These are phyloP conservation scores for Calocybe gangraenosa DNA, from an alignment of 768 basidiomycete genomes.

Conservation along the genomic window DNA sequence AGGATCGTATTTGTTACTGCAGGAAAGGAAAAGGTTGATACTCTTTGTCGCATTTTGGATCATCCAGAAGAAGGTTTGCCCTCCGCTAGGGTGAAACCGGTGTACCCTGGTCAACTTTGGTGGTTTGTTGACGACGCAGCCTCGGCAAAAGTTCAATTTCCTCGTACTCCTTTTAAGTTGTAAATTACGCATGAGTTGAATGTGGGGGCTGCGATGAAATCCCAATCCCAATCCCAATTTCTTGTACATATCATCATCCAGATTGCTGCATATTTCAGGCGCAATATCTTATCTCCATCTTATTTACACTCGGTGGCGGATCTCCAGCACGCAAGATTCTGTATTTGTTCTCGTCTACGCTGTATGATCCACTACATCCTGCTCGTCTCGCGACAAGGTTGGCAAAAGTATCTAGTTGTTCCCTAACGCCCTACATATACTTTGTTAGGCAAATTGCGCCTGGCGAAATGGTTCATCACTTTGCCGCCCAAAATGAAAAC, in stretches of 20 bases:
- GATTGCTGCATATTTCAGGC: no score
- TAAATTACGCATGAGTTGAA: constrained; percentile 17
- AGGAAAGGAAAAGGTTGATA: constrained; percentile 79
- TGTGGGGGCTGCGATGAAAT: neutral
- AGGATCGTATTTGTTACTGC: constrained; percentile 86
- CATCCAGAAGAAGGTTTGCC: constrained; percentile 77
- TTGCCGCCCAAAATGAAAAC: constrained; percentile 75
- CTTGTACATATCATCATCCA: no score
- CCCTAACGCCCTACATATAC: neutral
- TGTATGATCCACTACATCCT: constrained; percentile 89
- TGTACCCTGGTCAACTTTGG: constrained; percentile 77
- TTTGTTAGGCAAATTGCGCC: constrained; percentile 77
- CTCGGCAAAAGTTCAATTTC: constrained; percentile 54
- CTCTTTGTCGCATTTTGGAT: constrained; percentile 72
- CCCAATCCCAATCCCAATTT: neutral
- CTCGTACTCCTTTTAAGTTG: constrained; percentile 54
- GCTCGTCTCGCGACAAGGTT: constrained; percentile 88
- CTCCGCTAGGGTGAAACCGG: constrained; percentile 75
- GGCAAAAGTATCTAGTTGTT: neutral
- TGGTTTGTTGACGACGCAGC: constrained; percentile 96
- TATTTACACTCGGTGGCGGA: no score
- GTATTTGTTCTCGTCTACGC: no score
- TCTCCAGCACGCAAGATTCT: no score
- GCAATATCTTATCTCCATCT: no score
- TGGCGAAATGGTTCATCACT: constrained; percentile 95